Percentiles rank a stretch among this genome's conserved stretches.
Conservation (phyloP, 2,329 filamentous ascomycete species). For the Monosporascus sp. region DNA sequence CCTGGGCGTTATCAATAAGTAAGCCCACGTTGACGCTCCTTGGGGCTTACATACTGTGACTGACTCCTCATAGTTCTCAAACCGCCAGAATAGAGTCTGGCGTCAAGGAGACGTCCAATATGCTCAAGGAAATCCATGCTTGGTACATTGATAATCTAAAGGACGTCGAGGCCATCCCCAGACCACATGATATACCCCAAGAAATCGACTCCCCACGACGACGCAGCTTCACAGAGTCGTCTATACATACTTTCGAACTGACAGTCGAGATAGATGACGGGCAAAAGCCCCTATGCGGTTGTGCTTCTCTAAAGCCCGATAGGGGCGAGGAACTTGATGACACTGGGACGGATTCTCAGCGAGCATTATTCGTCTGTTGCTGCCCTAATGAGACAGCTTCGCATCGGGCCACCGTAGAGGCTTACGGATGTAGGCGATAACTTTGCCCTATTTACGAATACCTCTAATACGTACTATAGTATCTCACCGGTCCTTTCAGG, state of each 20-base stretch:
- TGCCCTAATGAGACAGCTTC: not conserved
- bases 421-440: slow-evolving; percentile 5
- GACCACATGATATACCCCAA: no score
- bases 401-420: slow-evolving; percentile 6
- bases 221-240: no score
- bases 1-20: slow-evolving; percentile 14
- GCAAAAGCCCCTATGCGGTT: no score
- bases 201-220: no score
- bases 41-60: not conserved
- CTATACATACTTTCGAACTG: no score
- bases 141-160: slow-evolving; percentile 10
- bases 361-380: slow-evolving; percentile 3
- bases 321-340: no score
- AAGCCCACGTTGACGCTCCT: not conserved
- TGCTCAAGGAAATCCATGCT: slow-evolving; percentile 11
- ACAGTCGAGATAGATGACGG: no score
- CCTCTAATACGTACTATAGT: slow-evolving; percentile 1
- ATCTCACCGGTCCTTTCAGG: slow-evolving; percentile 9
- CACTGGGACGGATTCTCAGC: no score
- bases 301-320: no score
- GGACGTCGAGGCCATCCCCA: not conserved
- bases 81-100: slow-evolving; percentile 5
- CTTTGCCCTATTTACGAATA: no score
- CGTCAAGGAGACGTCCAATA: slow-evolving; percentile 5
- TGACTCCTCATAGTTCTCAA: slow-evolving; percentile 7